These are phyloP conservation scores for Ophiostoma pallidulum DNA, from an alignment of 2,329 filamentous ascomycete genomes.

Conservation along the genomic window DNA sequence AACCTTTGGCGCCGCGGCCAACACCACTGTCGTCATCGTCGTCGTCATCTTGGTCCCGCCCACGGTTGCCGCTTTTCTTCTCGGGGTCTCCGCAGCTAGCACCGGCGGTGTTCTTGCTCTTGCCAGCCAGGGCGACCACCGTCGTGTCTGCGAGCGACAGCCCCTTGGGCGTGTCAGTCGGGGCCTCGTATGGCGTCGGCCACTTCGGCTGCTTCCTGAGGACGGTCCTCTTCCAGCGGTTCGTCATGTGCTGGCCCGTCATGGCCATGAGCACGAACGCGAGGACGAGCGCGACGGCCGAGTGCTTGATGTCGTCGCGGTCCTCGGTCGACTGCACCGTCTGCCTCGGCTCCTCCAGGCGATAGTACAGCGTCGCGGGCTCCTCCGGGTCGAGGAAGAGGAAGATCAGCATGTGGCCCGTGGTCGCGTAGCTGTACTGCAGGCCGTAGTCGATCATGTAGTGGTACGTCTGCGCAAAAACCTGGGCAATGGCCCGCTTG, in stretches of 20 bases:
- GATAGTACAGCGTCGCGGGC: constrained; percentile 6
- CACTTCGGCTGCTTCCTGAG: constrained; percentile 2
- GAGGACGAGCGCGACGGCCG: constrained; percentile 6
- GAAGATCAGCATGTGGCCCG: constrained; percentile 7
- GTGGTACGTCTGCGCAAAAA: constrained; percentile 7
- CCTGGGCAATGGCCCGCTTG: constrained; percentile 3
- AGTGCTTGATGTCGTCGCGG: not conserved
- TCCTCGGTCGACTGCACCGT: not conserved
- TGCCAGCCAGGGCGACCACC: not conserved
- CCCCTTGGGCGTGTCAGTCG: not conserved
- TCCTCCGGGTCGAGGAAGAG: constrained; percentile 1
- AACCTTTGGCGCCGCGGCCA: too few relatives aligned
- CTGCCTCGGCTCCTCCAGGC: constrained; percentile 4
- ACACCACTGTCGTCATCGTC: too few relatives aligned
- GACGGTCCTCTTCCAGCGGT: constrained; percentile 6
- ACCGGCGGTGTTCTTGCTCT: too few relatives aligned
- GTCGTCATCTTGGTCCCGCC: too few relatives aligned
- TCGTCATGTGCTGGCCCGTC: constrained; percentile 7
- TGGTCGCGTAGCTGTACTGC: constrained; percentile 8
- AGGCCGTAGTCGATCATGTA: constrained; percentile 12
- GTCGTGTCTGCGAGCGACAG: not conserved
- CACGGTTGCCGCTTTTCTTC: too few relatives aligned
- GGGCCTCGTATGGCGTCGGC: constrained; percentile 5
- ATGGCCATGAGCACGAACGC: constrained; percentile 3
- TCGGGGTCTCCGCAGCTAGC: too few relatives aligned